phyloP scores from a whole-genome alignment of 345 rosid genomes.

The Brassica cretica region DNA sequence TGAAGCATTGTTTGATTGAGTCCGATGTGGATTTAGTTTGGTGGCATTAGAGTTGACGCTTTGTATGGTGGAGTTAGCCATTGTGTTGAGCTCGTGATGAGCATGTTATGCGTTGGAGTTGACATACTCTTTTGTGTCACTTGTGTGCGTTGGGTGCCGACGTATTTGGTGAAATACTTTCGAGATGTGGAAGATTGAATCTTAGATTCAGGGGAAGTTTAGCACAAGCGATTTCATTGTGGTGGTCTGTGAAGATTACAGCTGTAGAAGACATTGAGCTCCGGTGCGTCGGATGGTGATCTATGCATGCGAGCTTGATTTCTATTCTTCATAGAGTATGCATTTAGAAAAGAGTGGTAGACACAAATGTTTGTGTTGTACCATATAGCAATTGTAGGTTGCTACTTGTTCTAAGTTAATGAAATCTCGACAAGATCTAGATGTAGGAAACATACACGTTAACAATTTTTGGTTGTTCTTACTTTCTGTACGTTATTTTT shows the following conservation, averaged over 20 bases:
- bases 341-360: neutral
- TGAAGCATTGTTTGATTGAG: neutral
- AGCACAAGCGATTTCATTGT: neutral
- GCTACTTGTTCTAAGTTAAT: neutral
- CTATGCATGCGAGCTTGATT: neutral
- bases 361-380: neutral
- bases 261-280: neutral
- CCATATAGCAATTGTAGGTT: neutral
- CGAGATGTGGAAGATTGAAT: neutral
- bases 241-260: neutral
- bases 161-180: neutral
- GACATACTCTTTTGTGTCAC: neutral
- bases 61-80: neutral
- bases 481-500: neutral
- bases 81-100: neutral
- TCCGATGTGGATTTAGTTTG: neutral
- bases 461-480: neutral
- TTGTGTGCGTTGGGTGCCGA: neutral
- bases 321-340: neutral
- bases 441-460: neutral
- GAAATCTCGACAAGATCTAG: neutral
- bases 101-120: neutral
- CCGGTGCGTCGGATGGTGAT: neutral
- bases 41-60: too few relatives aligned
- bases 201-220: neutral